Conservation (phyloP, 2,329 filamentous ascomycete species). For the Ceratocystis destructans region DNA sequence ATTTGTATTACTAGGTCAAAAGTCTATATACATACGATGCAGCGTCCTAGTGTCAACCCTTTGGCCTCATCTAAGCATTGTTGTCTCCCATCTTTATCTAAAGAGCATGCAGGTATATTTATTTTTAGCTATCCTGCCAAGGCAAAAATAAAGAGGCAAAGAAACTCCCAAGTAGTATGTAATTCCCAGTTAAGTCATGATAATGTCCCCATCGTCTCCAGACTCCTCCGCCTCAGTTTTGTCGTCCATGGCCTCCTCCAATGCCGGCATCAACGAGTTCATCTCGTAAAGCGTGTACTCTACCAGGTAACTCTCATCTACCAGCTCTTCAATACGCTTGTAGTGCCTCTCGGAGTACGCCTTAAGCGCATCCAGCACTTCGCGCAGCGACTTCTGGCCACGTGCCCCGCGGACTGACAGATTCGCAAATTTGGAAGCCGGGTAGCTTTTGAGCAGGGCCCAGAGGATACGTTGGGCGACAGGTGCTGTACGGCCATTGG, state of each 20-base stretch:
- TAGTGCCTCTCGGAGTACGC: constrained; percentile 92
- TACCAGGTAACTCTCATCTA: constrained; percentile 87
- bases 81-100: not conserved
- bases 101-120: constrained; percentile 10
- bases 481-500: constrained; percentile 73
- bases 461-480: constrained; percentile 77
- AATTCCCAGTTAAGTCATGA: constrained; percentile 26
- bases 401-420: constrained; percentile 46
- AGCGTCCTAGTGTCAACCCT: not conserved
- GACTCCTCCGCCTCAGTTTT: constrained; percentile 27
- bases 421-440: constrained; percentile 60
- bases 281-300: constrained; percentile 90
- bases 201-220: constrained; percentile 30
- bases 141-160: not conserved
- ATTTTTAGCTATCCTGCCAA: not conserved
- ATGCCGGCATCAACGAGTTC: constrained; percentile 51
- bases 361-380: constrained; percentile 73
- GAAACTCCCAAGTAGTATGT: constrained; percentile 15
- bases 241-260: constrained; percentile 26
- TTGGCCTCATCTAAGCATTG: no score
- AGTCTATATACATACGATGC: not conserved
- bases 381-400: constrained; percentile 56
- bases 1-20: not conserved
- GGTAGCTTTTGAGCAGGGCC: constrained; percentile 67
- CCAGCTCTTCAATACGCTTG: constrained; percentile 71